Conservation (phyloP, 163 green algal species). For the Scenedesmus sp. region DNA sequence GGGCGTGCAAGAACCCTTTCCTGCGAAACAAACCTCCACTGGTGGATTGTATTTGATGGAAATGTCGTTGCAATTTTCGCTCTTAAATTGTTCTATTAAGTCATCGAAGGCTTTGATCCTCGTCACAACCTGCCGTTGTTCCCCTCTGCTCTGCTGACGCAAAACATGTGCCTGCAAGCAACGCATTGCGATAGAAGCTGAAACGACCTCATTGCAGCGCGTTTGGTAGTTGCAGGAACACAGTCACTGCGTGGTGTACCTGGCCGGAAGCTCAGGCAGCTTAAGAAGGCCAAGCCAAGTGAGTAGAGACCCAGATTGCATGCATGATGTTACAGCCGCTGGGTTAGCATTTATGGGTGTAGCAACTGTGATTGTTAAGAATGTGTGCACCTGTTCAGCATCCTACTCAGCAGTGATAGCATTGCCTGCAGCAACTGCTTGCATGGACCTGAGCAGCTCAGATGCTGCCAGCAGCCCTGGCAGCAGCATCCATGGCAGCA, state of each 20-base stretch:
- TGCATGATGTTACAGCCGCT: background rate
- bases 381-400: background rate
- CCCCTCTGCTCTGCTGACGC: background rate
- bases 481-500: background rate
- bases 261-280: constrained; percentile 5
- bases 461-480: background rate
- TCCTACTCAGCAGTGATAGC: background rate
- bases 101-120: background rate
- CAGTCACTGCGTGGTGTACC: background rate
- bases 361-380: background rate
- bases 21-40: too few species aligned
- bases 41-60: too few species aligned
- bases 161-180: background rate
- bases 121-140: background rate
- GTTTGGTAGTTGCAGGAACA: background rate
- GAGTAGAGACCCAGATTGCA: background rate
- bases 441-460: background rate
- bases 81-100: background rate
- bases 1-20: too few species aligned
- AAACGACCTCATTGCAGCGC: background rate
- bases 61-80: background rate
- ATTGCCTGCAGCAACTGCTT: background rate
- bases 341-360: background rate
- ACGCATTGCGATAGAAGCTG: background rate
- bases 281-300: background rate